A percentile compares a stretch with the other conserved stretches of the same genome.
These are phyloP conservation scores for Thielaviopsis cerberus DNA, from an alignment of 2,329 filamentous ascomycete genomes.

Conservation along the genomic window DNA sequence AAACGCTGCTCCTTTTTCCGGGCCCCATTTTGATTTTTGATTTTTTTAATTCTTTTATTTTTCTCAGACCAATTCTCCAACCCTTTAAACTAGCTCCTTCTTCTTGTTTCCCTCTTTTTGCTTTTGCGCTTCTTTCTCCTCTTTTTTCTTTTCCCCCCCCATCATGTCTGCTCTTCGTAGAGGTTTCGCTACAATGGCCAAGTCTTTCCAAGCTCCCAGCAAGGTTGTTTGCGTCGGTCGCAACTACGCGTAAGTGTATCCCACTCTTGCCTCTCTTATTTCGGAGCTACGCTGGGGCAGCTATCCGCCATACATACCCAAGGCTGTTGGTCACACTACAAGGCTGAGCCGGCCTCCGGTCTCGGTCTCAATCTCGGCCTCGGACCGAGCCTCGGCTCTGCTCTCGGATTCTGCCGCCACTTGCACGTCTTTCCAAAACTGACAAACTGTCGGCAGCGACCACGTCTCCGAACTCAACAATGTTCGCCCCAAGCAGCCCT, in stretches of 20 bases:
- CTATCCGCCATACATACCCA: not conserved
- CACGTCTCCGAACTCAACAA: slow-evolving; percentile 88
- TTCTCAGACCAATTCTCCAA: not conserved
- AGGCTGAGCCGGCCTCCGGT: not conserved
- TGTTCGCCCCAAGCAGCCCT: slow-evolving; percentile 74
- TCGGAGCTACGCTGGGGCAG: too few species aligned
- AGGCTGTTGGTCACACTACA: not conserved
- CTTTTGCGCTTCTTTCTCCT: not conserved
- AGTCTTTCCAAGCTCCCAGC: slow-evolving; percentile 35
- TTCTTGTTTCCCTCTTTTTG: not conserved
- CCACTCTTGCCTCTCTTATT: slow-evolving; percentile 13
- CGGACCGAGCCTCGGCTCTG: not conserved
- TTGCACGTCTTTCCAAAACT: too few species aligned
- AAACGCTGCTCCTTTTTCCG: not conserved
- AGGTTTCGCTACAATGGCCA: slow-evolving; percentile 22
- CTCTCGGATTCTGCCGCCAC: too few species aligned
- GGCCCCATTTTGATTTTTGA: not conserved
- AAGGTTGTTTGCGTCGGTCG: slow-evolving; percentile 88
- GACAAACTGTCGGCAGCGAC: too few species aligned
- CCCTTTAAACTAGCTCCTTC: not conserved
- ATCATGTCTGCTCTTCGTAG: slow-evolving; percentile 22
- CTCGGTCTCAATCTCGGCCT: not conserved
- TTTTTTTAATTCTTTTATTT: too few species aligned
- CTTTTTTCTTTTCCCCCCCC: slow-evolving; percentile 1
- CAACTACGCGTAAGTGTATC: slow-evolving; percentile 66